Base-by-base conservation (phyloP, 768 basidiomycete species). In the Thelephora ganbajun region DNA sequence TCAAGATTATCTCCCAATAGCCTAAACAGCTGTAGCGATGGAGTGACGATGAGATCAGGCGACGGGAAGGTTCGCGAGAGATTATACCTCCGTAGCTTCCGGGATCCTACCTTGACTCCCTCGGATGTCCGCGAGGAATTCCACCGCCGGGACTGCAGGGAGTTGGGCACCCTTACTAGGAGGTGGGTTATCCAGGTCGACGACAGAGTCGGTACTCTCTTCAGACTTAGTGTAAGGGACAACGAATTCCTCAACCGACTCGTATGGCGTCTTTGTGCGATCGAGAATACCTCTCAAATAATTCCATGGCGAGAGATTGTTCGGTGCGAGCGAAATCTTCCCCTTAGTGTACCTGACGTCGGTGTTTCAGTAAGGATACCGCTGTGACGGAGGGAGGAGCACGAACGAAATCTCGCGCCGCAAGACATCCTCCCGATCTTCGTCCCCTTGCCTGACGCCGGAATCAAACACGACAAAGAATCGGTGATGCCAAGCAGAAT, bases 401-500 rank as follows among this genome's bases (percentile, higher is more conserved):
- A 72, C 85, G 56, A 61, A 94, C 90, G 69, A 71, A 48, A 92
- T 58, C 63, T 97, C 94, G 45, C 82, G 67, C 57, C 73, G 70
- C 23, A 82, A 56, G 2, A 82, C 66, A 36, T 71, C 70, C 47
- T 73, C 74, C 50, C 76, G 62, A 52, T 84, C 77, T 58, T 73
- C 69, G 56, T 80, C 74, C n/a, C 78, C 74, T 47, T 70, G 62
- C 55, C 77, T 63, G 52, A 80, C 67, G 35, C 83, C 79, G 46
- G 72, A 74, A 50, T 76, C 73, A 63, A 79, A 88, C 43, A 88
- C 80, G 51, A 92, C 76, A 61, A 90, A 96, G 70, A 92, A 83
- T 39, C 91, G 79, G 64, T 93, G 90, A 63, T 91, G 87, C 96
- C 96, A 99, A 18, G 88, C 96, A 33, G 89, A 93, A 60, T 99